These are phyloP conservation scores for Sporisorium graminicola DNA, from an alignment of 1,284 basidiomycete genomes.

Conservation along the genomic window DNA sequence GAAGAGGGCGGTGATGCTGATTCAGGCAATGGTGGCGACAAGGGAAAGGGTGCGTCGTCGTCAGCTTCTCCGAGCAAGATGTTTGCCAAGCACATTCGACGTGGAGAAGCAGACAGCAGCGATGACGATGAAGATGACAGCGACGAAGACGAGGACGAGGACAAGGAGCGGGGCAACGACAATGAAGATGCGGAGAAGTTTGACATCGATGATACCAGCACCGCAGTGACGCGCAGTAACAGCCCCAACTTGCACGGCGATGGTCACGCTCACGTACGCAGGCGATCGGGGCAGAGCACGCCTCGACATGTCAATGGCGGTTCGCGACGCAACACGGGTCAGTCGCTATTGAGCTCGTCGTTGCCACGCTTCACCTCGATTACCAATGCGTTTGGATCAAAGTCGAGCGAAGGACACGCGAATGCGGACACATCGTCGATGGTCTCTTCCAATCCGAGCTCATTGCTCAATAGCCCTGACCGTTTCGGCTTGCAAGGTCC, in stretches of 20 bases:
- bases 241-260: constrained; percentile 42
- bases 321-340: constrained; percentile 26
- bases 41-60: constrained; percentile 25
- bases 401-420: constrained; percentile 15
- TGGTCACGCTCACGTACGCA: constrained; percentile 30
- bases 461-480: constrained; percentile 58
- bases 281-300: constrained; percentile 38
- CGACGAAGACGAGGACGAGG: constrained; percentile 39
- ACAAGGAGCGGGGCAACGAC: constrained; percentile 40
- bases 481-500: constrained; percentile 64
- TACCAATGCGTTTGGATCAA: constrained; percentile 23
- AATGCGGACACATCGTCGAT: constrained; percentile 19
- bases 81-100: constrained; percentile 36
- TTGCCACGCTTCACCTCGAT: constrained; percentile 44
- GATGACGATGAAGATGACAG: constrained; percentile 40
- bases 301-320: constrained; percentile 23
- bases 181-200: constrained; percentile 60
- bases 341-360: constrained; percentile 29
- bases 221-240: constrained; percentile 51
- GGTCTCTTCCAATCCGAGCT: constrained; percentile 32
- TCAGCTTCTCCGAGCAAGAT: constrained; percentile 28
- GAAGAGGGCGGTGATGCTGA: constrained; percentile 81
- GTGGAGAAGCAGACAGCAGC: constrained; percentile 26
- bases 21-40: constrained; percentile 22
- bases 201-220: constrained; percentile 66